Evolutionary conservation across 2,329 filamentous ascomycete species (phyloP).

Genomic region (Pyrenophora graminea): DNA sequence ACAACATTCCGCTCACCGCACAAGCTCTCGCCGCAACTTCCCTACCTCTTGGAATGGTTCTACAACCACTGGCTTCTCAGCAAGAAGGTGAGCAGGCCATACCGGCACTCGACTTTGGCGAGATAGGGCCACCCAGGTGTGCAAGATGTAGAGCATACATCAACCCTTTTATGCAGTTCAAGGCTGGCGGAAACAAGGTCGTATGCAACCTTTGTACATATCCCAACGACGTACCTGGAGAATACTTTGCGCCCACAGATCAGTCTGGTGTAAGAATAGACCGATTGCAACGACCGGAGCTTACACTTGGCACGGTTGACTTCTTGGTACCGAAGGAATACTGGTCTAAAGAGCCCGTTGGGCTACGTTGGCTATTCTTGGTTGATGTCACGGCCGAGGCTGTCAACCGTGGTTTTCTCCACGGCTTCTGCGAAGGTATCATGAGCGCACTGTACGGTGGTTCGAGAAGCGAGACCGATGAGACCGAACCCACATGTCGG

Average conservation of each 20-base stretch:
- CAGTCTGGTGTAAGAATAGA: conserved; percentile 86
- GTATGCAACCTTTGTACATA: conserved; percentile 98
- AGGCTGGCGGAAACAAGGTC: conserved; percentile 90
- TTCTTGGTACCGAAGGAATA: conserved; percentile 98
- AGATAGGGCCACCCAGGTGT: conserved; percentile 85
- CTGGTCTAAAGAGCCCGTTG: conserved; percentile 92
- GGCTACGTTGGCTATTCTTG: conserved; percentile 84
- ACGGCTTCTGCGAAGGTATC: conserved; percentile 89
- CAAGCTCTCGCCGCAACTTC: conserved; percentile 81
- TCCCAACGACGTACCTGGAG: conserved; percentile 87
- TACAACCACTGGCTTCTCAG: conserved; percentile 84
- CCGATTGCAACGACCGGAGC: conserved; percentile 83
- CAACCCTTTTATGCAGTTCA: conserved; percentile 99
- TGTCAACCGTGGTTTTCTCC: conserved; percentile 85
- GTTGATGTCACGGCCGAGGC: conserved; percentile 93
- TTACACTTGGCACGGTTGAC: conserved; percentile 90
- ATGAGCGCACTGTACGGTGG: conserved; percentile 80
- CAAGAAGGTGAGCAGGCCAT: conserved; percentile 85
- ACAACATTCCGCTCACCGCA: conserved; percentile 82
- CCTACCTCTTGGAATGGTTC: conserved; percentile 80
- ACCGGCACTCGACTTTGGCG: conserved; percentile 93
- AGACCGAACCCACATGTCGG: conserved; percentile 56
- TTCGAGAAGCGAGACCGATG: conserved; percentile 51
- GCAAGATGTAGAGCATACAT: conserved; percentile 93
- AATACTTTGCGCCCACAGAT: conserved; percentile 92